Conservation (phyloP, 2,329 filamentous ascomycete genomes). For the Tolypocladium tundrense region DNA sequence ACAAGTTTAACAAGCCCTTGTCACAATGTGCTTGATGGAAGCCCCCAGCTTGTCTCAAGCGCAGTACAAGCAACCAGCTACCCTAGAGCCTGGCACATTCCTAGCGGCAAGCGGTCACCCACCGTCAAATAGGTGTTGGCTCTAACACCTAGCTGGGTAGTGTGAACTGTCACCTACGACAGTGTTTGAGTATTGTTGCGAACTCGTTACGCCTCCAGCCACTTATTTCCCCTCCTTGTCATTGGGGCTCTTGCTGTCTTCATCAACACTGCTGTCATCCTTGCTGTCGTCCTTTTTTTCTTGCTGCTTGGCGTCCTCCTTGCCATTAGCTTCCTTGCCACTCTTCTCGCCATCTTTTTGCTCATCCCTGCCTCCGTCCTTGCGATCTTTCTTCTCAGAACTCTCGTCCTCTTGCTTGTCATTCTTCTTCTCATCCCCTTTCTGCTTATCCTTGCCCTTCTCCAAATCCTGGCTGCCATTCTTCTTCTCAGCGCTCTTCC, state of each 20-base stretch:
- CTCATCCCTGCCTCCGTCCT: conserved; percentile 1
- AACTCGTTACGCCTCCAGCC: background rate
- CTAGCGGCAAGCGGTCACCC: too few relatives aligned
- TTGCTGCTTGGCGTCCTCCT: conserved; percentile 1
- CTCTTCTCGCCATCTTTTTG: conserved; percentile 3
- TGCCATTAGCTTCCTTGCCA: conserved; percentile 4
- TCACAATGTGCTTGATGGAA: too few relatives aligned
- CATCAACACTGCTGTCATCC: background rate
- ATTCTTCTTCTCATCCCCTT: conserved; percentile 7
- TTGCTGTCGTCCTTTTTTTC: conserved; percentile 5
- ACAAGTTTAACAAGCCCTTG: background rate
- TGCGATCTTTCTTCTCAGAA: conserved; percentile 4
- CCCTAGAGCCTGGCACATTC: background rate
- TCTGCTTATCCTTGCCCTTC: conserved; percentile 12
- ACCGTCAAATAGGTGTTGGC: too few relatives aligned
- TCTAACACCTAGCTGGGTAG: too few relatives aligned
- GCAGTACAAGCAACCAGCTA: background rate
- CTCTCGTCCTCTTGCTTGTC: conserved; percentile 1
- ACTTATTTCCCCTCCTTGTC: background rate
- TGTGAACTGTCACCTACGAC: background rate
- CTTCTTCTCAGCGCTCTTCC: conserved; percentile 15
- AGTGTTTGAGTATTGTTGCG: background rate
- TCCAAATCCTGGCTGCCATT: conserved; percentile 13
- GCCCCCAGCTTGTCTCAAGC: too few relatives aligned
- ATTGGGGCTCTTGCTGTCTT: background rate